phyloP scores from a whole-genome alignment of 352 stramenopile genomes.

The Globisporangium polare region DNA sequence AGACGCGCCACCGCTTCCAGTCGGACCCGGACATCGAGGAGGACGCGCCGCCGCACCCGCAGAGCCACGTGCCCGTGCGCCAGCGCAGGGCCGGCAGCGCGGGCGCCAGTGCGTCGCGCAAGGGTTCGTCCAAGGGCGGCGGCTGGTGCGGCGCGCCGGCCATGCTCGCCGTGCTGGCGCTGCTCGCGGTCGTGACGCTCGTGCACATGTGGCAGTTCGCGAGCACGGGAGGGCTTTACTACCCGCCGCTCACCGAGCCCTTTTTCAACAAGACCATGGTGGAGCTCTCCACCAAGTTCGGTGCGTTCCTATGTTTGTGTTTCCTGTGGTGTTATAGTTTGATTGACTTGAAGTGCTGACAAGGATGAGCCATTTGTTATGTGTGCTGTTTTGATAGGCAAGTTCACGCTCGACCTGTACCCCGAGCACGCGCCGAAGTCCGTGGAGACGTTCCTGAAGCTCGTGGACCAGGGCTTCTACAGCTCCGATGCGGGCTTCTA shows the following conservation, averaged over 20 bases:
- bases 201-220: slow-evolving; percentile 72
- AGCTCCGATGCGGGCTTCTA: slow-evolving; percentile 76
- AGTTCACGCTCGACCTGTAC: slow-evolving; percentile 78
- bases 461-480: slow-evolving; percentile 68
- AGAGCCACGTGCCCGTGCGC: background rate
- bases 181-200: slow-evolving; percentile 55
- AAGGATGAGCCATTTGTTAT: background rate
- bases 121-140: background rate
- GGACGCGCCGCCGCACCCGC: slow-evolving; percentile 1
- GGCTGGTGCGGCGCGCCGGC: slow-evolving; percentile 38
- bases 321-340: background rate
- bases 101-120: background rate
- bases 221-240: slow-evolving; percentile 19
- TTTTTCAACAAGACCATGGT: slow-evolving; percentile 85
- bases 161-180: slow-evolving; percentile 37
- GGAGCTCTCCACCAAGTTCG: slow-evolving; percentile 74
- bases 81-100: background rate
- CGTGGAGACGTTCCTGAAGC: slow-evolving; percentile 63
- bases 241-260: slow-evolving; percentile 43
- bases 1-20: slow-evolving; percentile 19
- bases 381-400: slow-evolving; percentile 19
- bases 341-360: slow-evolving; percentile 2
- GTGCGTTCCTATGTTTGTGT: slow-evolving; percentile 21
- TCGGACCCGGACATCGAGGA: slow-evolving; percentile 26
- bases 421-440: slow-evolving; percentile 73